Conservation (phyloP, 2,329 filamentous ascomycete species). For the Dichotomopilus funicola region DNA sequence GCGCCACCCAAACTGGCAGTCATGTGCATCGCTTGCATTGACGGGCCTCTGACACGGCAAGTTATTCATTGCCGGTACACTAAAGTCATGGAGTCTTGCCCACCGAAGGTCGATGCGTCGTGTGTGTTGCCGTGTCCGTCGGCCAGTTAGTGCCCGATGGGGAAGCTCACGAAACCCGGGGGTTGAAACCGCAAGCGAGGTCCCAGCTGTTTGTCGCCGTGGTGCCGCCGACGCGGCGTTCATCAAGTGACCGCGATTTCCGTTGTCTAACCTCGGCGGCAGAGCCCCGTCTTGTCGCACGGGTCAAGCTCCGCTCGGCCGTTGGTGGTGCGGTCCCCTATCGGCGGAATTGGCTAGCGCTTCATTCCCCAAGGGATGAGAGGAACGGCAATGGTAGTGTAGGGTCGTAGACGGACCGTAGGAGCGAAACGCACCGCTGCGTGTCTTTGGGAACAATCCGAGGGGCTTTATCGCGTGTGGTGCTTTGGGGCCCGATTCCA, state of each 20-base stretch:
- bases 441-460: not conserved
- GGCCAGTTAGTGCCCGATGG: slow-evolving; percentile 14
- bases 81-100: not conserved
- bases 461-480: not conserved
- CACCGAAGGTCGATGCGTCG: not conserved
- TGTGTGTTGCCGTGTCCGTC: not conserved
- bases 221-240: slow-evolving; percentile 8
- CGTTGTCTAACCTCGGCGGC: slow-evolving; percentile 2
- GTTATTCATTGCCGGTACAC: not conserved
- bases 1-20: not conserved
- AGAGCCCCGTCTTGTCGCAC: not conserved
- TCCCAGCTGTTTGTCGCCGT: not conserved
- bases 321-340: not conserved
- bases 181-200: not conserved
- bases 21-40: slow-evolving; percentile 8
- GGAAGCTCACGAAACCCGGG: slow-evolving; percentile 13
- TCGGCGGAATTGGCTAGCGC: not conserved
- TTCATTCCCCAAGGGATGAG: not conserved
- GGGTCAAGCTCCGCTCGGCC: slow-evolving; percentile 2
- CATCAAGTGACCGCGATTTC: slow-evolving; percentile 9
- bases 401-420: too few relatives aligned
- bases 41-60: not conserved
- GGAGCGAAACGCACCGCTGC: not conserved
- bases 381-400: too few relatives aligned
- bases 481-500: slow-evolving; percentile 6